Evolutionary conservation across 2,329 filamentous ascomycete genomes (phyloP), one percentile per base, ranked within the genome.

Genomic region (Clarireedia homoeocarpa): DNA sequence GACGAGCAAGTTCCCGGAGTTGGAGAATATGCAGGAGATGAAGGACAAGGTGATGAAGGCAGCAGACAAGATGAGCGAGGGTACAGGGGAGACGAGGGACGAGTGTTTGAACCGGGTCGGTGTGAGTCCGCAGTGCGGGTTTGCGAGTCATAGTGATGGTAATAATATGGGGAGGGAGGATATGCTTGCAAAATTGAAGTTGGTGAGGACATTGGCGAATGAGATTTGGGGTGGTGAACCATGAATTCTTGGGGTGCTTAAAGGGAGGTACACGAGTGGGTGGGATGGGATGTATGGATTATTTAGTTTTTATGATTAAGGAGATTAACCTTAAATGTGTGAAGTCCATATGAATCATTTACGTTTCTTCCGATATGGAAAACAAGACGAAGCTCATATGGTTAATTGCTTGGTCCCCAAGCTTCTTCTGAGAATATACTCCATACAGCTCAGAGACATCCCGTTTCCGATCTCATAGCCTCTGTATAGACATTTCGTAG

Each of bases 51-150:
- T 86, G 15, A 72, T 77, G 60, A 74, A 75, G 59, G 84, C 83
- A 0, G 87, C 86, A 2, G 80, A 85, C 50, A 84, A 83, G 69
- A 80, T 91, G 26, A 85, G 86, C 0, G 77, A 85, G 70, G 87
- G 86, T 0, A 83, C 77, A 53, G 80, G 79, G 9, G 76, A 86
- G 71, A 80, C 75, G 2, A 75, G 76, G 47, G 80, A 88, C 68
- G 80, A 89, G 69, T 86, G 86, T 0, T 73, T 91, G 12, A 78
- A 85, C 71, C 80, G 84, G 62, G 73, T 91, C 48, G 78, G 78
- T 54, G 78, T 89, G 17, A 86, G 82, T 66, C 85, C 86, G 0
- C 86, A 89, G 73, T 88, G 85, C 67, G 85, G 84, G 5, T 88
- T 88, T 51, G 63, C 61, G 10, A 64, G 63, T 45, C 61, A 63